Percentiles rank a stretch among this genome's conserved stretches.
Conservation (phyloP, 228 moss, liverwort and hornwort genomes). For the Sphagnum fallax region DNA sequence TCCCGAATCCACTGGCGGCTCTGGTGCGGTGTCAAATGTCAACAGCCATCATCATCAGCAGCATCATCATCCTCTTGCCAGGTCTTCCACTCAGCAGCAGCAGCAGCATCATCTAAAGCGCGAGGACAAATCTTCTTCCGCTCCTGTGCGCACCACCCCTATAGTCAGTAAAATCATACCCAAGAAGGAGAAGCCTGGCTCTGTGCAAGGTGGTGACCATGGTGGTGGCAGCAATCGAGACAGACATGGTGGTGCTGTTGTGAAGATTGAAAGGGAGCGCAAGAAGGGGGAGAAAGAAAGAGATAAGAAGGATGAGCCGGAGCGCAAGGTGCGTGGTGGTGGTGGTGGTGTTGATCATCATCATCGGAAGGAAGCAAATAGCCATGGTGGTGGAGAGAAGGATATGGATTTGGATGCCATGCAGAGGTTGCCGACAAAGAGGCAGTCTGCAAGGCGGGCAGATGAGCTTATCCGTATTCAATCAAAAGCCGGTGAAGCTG, state of each 20-base stretch:
- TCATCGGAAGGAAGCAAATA: constrained; percentile 24
- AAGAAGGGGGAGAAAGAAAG: constrained; percentile 30
- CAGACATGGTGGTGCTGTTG: constrained; percentile 9
- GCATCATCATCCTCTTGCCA: constrained; percentile 7
- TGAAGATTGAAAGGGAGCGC: constrained; percentile 5
- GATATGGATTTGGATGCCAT: constrained; percentile 66
- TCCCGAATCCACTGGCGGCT: constrained; percentile 55
- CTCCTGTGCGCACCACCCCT: constrained; percentile 5
- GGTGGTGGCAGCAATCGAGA: constrained; percentile 57
- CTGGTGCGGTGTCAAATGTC: constrained; percentile 7
- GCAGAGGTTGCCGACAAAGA: constrained; percentile 69
- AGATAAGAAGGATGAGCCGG: constrained; percentile 60
- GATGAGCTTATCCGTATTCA: constrained; percentile 80
- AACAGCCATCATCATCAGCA: not conserved
- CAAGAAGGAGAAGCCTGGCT: constrained; percentile 47
- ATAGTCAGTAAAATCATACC: constrained; percentile 17
- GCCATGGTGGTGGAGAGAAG: constrained; percentile 37
- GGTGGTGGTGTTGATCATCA: constrained; percentile 28
- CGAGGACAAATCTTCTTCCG: constrained; percentile 42
- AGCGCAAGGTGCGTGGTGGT: constrained; percentile 12
- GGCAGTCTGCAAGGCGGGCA: constrained; percentile 73
- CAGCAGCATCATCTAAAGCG: constrained; percentile 19
- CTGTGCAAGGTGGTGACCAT: constrained; percentile 31
- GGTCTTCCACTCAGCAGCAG: constrained; percentile 21
- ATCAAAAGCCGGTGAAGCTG: constrained; percentile 67